Evolutionary conservation across 495 filamentous ascomycete species (phyloP), one percentile per base, ranked within the genome.

Genomic region (Bathelium albidoporum): DNA sequence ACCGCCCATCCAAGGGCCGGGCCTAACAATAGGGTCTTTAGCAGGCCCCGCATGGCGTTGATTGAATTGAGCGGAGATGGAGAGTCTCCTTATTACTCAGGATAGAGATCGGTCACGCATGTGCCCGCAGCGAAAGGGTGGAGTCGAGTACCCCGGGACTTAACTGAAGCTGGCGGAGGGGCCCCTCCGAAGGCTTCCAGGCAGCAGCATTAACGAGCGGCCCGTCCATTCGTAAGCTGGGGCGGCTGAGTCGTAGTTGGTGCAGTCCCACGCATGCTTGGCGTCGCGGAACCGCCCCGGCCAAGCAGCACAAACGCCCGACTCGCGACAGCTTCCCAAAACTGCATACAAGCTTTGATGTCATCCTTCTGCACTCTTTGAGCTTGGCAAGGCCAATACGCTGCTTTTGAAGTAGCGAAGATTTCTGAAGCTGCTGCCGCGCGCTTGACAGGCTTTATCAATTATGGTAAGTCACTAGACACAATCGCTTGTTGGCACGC

Each of bases 111-210:
- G n/a, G 24, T 29, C 9, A 26, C 7, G 20, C 9, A 9, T 12
- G 24, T 9, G 24, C 11, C 20, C 24, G 5, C 5, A 28, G 12
- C 10, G 29, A 29, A 11, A 29, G 16, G 9, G 49, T 28, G 49
- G 24, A n/a, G 24, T 29, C 5, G 22, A 18, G 14, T 5, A 49
- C 9, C 49, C 12, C 22, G 9, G 20, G 12, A 55, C 5, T 24
- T 55, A 7, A 16, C 22, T 5, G 12, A 55, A 55, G 49, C 49
- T 55, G 22, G 49, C 29, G 49, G 29, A 16, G 16, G 49, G 32
- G 39, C 39, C 49, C 58, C 65, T 61, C 53, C 61, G 16, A 55
- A 16, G 31, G 49, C 4, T 22, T 58, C 34, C 29, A 55, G 49
- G 49, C 49, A 55, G 24, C 49, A 55, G 16, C 49, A 55, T 55